A percentile compares a stretch with the other conserved stretches of the same genome.
Conservation (phyloP, 2,329 filamentous ascomycete genomes). For the Tolypocladium sp. region DNA sequence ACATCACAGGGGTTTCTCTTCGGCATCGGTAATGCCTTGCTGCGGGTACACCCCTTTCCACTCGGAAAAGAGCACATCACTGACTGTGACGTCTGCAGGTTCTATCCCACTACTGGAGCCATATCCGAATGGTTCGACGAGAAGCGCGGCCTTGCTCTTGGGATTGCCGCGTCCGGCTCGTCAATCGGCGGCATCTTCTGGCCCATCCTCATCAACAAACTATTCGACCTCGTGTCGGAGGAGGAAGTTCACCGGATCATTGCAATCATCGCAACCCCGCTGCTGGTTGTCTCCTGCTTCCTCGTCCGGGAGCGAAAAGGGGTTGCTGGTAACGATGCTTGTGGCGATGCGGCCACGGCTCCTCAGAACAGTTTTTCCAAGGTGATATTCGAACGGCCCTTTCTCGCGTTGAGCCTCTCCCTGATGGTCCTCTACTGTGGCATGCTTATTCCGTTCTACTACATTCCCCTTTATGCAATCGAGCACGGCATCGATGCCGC, state of each 20-base stretch:
- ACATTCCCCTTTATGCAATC: conserved; percentile 40
- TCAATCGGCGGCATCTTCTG: conserved; percentile 21
- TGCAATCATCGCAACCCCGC: conserved; percentile 12
- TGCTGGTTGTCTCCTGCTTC: conserved; percentile 15
- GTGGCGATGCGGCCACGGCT: conserved; percentile 3
- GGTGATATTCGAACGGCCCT: conserved; percentile 14
- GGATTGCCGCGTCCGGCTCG: conserved; percentile 19
- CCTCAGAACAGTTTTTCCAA: conserved; percentile 13
- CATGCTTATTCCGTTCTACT: conserved; percentile 20
- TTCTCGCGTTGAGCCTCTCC: conserved; percentile 10
- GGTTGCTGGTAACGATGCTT: conserved; percentile 6
- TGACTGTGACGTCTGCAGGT: conserved; percentile 6
- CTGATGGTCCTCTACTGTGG: conserved; percentile 18
- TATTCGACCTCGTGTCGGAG: conserved; percentile 5
- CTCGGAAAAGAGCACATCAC: background rate
- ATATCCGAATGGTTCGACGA: conserved; percentile 22
- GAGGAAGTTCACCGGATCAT: conserved; percentile 11
- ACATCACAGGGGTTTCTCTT: conserved; percentile 30
- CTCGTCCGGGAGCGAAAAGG: conserved; percentile 17
- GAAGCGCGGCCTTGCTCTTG: conserved; percentile 19
- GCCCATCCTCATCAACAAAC: conserved; percentile 14
- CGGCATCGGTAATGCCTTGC: conserved; percentile 28
- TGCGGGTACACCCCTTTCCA: conserved; percentile 10
- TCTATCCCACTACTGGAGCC: conserved; percentile 19
- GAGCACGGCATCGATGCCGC: conserved; percentile 33